Evolutionary conservation across 192 early-diverging fungal species (phyloP), one percentile per base, ranked within the genome.

Genomic region (Podila verticillata): DNA sequence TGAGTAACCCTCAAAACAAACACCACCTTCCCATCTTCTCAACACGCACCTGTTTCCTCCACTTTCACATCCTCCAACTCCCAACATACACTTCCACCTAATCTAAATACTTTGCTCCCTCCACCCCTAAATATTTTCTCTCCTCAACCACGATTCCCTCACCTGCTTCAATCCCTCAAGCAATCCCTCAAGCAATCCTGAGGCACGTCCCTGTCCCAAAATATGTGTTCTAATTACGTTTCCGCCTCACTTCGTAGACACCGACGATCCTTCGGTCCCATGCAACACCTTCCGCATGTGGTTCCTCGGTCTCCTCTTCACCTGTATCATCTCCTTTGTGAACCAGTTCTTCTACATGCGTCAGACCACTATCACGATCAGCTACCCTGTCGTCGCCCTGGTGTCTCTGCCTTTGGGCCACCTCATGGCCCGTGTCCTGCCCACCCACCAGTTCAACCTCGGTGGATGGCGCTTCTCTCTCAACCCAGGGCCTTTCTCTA

Each of bases 401-500:
- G 29, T 87, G 17, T 68, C 79, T 36, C 84, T 68, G 44, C 86
- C 86, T 30, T 1, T 85, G 24, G 86, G 82, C 35, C 71, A 77
- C 32, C 6, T 74, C 30, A 57, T 87, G 73, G 84, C 73, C 64
- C 34, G 12, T 4, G 51, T 80, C 7, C 66, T 85, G 26, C 84
- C 84, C 12, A 64, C 31, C 9, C 9, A 5, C 7, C 5, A 62
- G 32, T 32, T 32, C n/a, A n/a, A n/a, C n/a, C 32, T 35, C 20
- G 19, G 5, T 62, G 5, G 36, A 39, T 17, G 61, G 61, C n/a
- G 36, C 15, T 61, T 0, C 44, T 89, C 73, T 54, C 79, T 79
- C 58, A 90, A 90, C 67, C 89, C 89, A 32, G 89, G 88, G 5
- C 70, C 79, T 19, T 91, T 91, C 71, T 82, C 75, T 26, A 77